Conservation (phyloP, 305 asterid species). For the Fraxinus angustifolia region DNA sequence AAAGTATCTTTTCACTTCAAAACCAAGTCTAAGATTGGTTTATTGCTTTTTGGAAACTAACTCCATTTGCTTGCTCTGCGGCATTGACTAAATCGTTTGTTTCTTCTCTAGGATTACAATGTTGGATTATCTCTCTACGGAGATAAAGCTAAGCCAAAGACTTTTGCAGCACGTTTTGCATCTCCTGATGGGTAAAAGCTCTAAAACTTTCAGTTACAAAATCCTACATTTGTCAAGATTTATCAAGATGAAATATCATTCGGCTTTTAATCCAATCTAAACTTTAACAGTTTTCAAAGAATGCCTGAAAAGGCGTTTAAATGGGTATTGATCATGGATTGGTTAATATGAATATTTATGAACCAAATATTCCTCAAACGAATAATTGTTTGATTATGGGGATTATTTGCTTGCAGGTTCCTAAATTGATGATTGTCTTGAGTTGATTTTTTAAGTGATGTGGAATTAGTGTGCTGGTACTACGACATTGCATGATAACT, state of each 20-base stretch:
- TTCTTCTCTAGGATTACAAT: constrained; percentile 54
- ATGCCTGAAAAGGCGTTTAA: not conserved
- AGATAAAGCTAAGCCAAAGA: constrained; percentile 86
- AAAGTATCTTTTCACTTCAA: not conserved
- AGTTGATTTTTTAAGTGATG: not conserved
- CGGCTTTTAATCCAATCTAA: not conserved
- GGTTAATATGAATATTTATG: not conserved
- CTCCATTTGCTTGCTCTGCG: not conserved
- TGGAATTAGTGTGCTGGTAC: not conserved
- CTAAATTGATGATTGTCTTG: not conserved
- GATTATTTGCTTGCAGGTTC: not conserved
- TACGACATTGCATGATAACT: not conserved
- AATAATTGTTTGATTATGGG: not conserved
- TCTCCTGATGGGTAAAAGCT: constrained; percentile 75
- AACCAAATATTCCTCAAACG: not conserved
- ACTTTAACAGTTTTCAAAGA: not conserved
- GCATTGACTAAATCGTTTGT: not conserved
- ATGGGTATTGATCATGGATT: not conserved
- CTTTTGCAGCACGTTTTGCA: constrained; percentile 92
- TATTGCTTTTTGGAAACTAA: not conserved
- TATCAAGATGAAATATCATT: not conserved
- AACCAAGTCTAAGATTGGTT: not conserved
- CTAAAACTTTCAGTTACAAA: constrained; percentile 5
- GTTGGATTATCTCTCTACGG: constrained; percentile 89
- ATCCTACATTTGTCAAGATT: not conserved